A percentile compares a stretch with the other conserved stretches of the same genome.
phyloP scores from a whole-genome alignment of 2,329 filamentous ascomycete genomes.

The Aureobasidium sp. region DNA sequence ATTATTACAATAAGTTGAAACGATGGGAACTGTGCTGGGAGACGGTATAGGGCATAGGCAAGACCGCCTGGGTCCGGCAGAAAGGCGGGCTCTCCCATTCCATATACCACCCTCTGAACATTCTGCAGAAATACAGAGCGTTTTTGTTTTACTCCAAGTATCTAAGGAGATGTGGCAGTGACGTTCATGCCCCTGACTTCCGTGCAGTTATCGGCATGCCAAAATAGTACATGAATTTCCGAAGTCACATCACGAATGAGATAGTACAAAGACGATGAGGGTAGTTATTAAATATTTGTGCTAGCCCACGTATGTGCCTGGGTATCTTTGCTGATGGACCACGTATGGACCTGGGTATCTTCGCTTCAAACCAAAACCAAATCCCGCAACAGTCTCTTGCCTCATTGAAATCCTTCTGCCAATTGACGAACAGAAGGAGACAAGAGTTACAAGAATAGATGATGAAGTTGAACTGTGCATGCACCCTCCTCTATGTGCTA shows the following conservation, averaged over 20 bases:
- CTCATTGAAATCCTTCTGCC: background rate
- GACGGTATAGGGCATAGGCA: background rate
- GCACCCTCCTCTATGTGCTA: background rate
- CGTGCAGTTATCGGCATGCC: background rate
- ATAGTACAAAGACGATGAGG: too few species aligned
- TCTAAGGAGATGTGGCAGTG: background rate
- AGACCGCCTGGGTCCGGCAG: background rate
- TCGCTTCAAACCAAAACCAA: background rate
- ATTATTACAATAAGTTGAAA: background rate
- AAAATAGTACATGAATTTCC: background rate
- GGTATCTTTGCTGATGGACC: background rate
- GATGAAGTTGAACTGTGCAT: background rate
- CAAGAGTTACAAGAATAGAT: conserved; percentile 1
- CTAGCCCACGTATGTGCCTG: background rate
- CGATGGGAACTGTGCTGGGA: background rate
- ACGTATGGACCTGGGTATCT: conserved; percentile 1
- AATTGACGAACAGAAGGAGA: background rate
- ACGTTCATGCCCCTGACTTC: background rate
- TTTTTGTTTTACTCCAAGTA: background rate
- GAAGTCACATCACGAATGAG: background rate
- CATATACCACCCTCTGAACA: background rate
- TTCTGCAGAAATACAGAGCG: background rate
- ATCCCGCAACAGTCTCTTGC: background rate
- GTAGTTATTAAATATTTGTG: background rate
- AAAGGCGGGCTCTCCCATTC: background rate